A percentile compares a stretch with the other conserved stretches of the same genome.
Conservation (phyloP, 371 early-diverging fungal species). For the Mucor lusitanicus region DNA sequence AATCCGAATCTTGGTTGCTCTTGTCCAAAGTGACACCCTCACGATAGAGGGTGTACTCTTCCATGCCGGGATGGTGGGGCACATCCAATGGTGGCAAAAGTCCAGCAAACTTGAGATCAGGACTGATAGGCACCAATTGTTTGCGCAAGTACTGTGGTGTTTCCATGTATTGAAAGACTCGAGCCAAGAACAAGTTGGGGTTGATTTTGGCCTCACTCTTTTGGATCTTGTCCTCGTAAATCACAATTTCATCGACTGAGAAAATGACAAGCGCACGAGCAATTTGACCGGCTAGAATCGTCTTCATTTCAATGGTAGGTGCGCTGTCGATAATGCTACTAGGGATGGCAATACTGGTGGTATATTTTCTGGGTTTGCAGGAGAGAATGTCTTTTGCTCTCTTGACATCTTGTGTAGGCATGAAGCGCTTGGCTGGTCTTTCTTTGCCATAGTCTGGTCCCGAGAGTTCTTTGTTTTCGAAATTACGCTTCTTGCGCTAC, state of each 20-base stretch:
- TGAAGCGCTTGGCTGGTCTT: slow-evolving; percentile 26
- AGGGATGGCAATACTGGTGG: slow-evolving; percentile 73
- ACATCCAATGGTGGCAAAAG: slow-evolving; percentile 72
- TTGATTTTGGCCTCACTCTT: slow-evolving; percentile 41
- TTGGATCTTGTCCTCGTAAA: slow-evolving; percentile 60
- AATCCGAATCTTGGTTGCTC: slow-evolving; percentile 38
- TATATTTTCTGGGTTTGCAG: slow-evolving; percentile 54
- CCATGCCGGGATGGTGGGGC: slow-evolving; percentile 70
- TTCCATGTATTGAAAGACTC: slow-evolving; percentile 70
- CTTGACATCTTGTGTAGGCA: slow-evolving; percentile 22
- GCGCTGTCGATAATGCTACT: slow-evolving; percentile 72
- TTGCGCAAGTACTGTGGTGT: slow-evolving; percentile 73
- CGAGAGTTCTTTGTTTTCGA: slow-evolving; percentile 52
- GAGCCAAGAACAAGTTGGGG: slow-evolving; percentile 63
- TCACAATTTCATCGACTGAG: slow-evolving; percentile 72
- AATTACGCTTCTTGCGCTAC: slow-evolving; percentile 36
- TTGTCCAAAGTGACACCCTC: slow-evolving; percentile 68
- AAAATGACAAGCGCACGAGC: slow-evolving; percentile 66
- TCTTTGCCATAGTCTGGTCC: slow-evolving; percentile 53
- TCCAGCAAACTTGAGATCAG: slow-evolving; percentile 74
- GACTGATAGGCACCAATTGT: slow-evolving; percentile 66
- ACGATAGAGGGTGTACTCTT: slow-evolving; percentile 62
- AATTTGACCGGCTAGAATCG: slow-evolving; percentile 76
- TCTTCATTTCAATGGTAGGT: slow-evolving; percentile 70
- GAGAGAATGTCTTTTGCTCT: slow-evolving; percentile 12